Percentiles rank a stretch among this genome's conserved stretches.
phyloP scores from a whole-genome alignment of 2,329 filamentous ascomycete species.

The Diaporthe sp. region DNA sequence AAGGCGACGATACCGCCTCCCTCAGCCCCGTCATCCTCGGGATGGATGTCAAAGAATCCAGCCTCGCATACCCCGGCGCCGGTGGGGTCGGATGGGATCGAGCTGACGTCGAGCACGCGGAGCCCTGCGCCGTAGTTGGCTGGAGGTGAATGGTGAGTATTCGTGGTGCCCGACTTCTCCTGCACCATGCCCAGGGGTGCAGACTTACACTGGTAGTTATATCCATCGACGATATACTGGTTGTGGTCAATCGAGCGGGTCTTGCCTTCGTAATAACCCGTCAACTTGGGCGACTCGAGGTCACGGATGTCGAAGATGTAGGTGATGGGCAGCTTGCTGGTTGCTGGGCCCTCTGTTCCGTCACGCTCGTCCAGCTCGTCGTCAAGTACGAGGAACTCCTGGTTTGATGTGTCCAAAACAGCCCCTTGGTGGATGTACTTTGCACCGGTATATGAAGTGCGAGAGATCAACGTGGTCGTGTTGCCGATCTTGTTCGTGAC shows the following conservation, averaged over 20 bases:
- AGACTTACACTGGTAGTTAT: constrained; percentile 56
- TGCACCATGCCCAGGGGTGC: too few species aligned
- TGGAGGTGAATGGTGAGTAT: constrained; percentile 24
- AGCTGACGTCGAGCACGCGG: constrained; percentile 55
- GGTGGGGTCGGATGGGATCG: constrained; percentile 57
- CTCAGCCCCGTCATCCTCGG: constrained; percentile 61
- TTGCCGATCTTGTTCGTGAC: constrained; percentile 62
- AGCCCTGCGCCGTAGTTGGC: constrained; percentile 66
- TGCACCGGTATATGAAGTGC: constrained; percentile 68
- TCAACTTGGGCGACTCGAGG: constrained; percentile 59
- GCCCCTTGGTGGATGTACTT: constrained; percentile 72
- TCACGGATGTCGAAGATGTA: constrained; percentile 65
- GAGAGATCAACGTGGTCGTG: constrained; percentile 61
- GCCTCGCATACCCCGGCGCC: constrained; percentile 61
- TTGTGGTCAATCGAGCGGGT: constrained; percentile 63
- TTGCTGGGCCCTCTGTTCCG: constrained; percentile 53
- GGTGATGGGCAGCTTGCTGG: constrained; percentile 61
- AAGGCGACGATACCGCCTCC: constrained; percentile 57
- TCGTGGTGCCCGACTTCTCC: rapidly evolving
- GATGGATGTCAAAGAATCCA: constrained; percentile 66
- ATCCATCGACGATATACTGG: constrained; percentile 61
- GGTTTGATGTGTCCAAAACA: constrained; percentile 61
- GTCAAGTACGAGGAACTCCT: constrained; percentile 64
- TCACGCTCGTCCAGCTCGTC: constrained; percentile 67
- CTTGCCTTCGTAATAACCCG: constrained; percentile 58